These are phyloP conservation scores for Talaromyces sp. DNA, from an alignment of 2,329 filamentous ascomycete species.

Conservation along the genomic window DNA sequence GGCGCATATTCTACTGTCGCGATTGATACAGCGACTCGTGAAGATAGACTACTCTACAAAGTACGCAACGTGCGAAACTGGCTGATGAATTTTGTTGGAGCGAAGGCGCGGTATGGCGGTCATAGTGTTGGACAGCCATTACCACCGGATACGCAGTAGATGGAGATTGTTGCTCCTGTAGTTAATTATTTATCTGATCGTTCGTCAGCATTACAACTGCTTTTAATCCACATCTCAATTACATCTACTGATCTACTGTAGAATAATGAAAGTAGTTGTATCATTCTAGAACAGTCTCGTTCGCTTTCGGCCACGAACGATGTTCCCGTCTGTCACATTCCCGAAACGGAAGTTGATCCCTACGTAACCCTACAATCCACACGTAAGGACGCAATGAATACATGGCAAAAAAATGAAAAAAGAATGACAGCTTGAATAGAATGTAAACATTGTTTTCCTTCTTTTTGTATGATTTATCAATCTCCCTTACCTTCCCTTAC, in stretches of 20 bases:
- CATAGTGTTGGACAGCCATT: slow-evolving; percentile 27
- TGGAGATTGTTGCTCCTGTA: not conserved
- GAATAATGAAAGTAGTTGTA: not conserved
- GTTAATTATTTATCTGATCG: not conserved
- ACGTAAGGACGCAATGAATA: not conserved
- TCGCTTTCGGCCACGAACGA: not conserved
- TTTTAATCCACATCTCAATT: not conserved
- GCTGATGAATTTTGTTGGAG: slow-evolving; percentile 68
- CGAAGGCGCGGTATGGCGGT: slow-evolving; percentile 30
- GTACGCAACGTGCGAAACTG: slow-evolving; percentile 69
- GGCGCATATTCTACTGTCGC: slow-evolving; percentile 59
- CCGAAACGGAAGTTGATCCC: slow-evolving; percentile 8
- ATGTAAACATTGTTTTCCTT: not conserved
- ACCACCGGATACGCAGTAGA: slow-evolving; percentile 43
- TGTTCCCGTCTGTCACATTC: slow-evolving; percentile 6
- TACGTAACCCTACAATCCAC: slow-evolving; percentile 4
- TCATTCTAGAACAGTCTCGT: not conserved
- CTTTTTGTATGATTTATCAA: not conserved
- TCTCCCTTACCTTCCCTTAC: not conserved
- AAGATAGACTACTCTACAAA: slow-evolving; percentile 59
- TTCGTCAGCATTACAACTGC: not conserved
- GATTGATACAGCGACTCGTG: slow-evolving; percentile 38
- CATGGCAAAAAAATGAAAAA: not conserved
- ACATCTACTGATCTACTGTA: not conserved
- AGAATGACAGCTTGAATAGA: not conserved